These are phyloP conservation scores for Ganoderma sinense DNA, from an alignment of 1,284 basidiomycete species.

Conservation along the genomic window DNA sequence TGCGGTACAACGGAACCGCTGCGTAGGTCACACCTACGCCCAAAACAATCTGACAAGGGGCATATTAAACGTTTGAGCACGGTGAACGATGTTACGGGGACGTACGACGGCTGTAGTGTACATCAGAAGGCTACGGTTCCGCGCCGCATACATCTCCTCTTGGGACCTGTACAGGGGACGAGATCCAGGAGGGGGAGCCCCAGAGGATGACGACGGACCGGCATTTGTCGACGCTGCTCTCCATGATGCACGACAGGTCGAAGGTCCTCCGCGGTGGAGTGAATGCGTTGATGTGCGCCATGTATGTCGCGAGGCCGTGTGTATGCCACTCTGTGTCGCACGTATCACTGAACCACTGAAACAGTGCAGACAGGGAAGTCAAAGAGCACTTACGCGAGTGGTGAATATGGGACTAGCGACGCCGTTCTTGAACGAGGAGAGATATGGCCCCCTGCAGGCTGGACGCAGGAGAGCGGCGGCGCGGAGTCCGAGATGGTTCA, in stretches of 20 bases:
- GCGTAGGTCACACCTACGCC: slow-evolving; percentile 92
- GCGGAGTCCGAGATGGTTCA: slow-evolving; percentile 31
- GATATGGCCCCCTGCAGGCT: slow-evolving; percentile 17
- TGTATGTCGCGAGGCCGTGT: slow-evolving; percentile 13
- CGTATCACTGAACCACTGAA: not conserved
- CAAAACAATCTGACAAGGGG: slow-evolving; percentile 68
- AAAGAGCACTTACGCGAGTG: slow-evolving; percentile 16
- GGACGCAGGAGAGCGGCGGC: slow-evolving; percentile 28
- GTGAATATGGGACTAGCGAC: not conserved
- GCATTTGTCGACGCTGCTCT: slow-evolving; percentile 26
- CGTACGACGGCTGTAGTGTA: slow-evolving; percentile 82
- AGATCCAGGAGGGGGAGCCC: slow-evolving; percentile 23
- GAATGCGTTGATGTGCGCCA: slow-evolving; percentile 6
- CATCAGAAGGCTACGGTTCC: slow-evolving; percentile 79
- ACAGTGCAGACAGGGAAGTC: not conserved
- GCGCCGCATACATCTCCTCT: slow-evolving; percentile 50
- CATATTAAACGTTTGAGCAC: not conserved
- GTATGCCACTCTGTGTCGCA: slow-evolving; percentile 15
- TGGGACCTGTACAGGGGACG: slow-evolving; percentile 32
- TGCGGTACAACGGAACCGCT: slow-evolving; percentile 95
- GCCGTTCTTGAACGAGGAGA: slow-evolving; percentile 11
- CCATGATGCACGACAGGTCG: slow-evolving; percentile 16
- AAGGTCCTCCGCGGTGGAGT: not conserved
- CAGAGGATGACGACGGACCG: slow-evolving; percentile 15
- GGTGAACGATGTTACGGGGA: slow-evolving; percentile 15